Percentiles rank a stretch among this genome's conserved stretches.
Conservation (phyloP, 192 early-diverging fungal species). For the Endogone sp. region DNA sequence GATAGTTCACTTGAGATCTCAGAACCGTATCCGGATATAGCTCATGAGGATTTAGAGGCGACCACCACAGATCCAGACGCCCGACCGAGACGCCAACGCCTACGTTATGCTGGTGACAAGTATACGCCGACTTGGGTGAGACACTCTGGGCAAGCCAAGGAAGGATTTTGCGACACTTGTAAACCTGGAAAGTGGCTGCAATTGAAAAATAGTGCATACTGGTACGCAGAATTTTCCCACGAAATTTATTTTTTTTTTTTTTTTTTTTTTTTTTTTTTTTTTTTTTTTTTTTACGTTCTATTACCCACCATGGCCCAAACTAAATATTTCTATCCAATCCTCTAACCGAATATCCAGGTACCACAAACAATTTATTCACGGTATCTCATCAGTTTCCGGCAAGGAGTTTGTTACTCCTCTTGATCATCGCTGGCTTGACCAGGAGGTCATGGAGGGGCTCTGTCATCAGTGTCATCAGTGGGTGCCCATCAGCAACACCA, state of each 20-base stretch:
- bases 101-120: constrained; percentile 64
- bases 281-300: constrained; percentile 8
- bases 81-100: constrained; percentile 65
- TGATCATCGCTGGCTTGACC: constrained; percentile 62
- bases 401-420: constrained; percentile 69
- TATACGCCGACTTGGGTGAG: constrained; percentile 87
- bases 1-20: not conserved
- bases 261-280: constrained; percentile 7
- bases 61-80: constrained; percentile 43
- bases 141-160: constrained; percentile 67
- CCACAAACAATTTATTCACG: constrained; percentile 85
- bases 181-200: constrained; percentile 82
- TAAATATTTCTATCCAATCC: not conserved
- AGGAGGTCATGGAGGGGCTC: constrained; percentile 70
- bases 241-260: constrained; percentile 1
- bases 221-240: constrained; percentile 37
- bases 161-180: constrained; percentile 82
- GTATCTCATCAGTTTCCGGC: constrained; percentile 82
- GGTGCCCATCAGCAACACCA: constrained; percentile 73
- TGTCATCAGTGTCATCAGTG: constrained; percentile 84
- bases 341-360: constrained; percentile 42
- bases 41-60: constrained; percentile 34
- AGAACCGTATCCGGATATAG: constrained; percentile 21
- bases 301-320: not conserved
- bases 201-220: constrained; percentile 84